Base-by-base conservation (phyloP, 768 basidiomycete species). In the Termitomyces titanicus region DNA sequence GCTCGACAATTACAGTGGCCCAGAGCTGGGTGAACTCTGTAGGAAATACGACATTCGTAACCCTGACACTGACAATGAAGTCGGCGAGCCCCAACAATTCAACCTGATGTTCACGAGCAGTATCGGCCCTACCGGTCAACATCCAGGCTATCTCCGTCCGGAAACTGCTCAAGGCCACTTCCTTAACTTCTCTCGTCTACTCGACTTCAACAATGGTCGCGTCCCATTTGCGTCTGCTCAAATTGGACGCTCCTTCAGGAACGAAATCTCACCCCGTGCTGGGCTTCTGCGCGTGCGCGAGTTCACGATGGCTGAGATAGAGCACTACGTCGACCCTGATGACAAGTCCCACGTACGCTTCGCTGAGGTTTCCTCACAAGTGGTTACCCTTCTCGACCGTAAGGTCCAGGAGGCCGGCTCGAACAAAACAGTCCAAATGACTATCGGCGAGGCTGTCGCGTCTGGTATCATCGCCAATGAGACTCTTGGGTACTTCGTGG, bases 261-360 rank as follows among this genome's bases (percentile, higher is more conserved):
- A 99, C 69, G 97, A 98, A 70, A 98, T 99, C 63, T 95, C 94
- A 0, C 97, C 97, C 13, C 90, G 94, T 53, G 93, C 95, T 37
- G 97, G 97, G 51, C 80, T 99, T 38, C 81, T 99, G 45, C 94
- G 97, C 57, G 96, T 98, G 31, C 91, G 96, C 62, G 97, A 99
- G 71, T 99, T 98, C 75, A 97, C 93, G 11, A 97, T 98, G 96
- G 97, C 94, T 44, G 97, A 99, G 76, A 97, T 99, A 68, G 97
- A 99, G 74, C 97, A 99, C 76, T 99, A 78, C 61, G 97, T 99
- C 62, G 97, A 98, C 77, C 97, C 97, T 13, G 79, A 81, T 40
- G 86, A 97, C 75, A 99, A 98, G 75, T 74, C 70, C 5, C 97
- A 98, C 72, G 74, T 79, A 24, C 82, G 85, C n/a, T 99, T 98